Conservation (phyloP, 192 early-diverging fungal species). For the Rhizophlyctis rosea region DNA sequence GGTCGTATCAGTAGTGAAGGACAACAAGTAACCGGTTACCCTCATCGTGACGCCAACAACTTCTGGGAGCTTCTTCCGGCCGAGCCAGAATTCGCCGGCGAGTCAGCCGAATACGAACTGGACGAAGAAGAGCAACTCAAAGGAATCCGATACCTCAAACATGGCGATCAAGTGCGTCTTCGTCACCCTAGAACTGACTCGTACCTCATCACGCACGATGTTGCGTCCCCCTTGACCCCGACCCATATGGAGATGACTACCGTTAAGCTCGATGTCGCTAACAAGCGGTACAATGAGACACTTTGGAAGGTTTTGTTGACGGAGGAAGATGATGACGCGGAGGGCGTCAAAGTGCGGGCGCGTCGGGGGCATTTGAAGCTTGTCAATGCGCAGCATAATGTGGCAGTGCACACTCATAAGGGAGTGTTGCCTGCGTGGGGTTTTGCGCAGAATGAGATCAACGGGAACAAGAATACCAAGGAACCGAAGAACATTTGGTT, state of each 20-base stretch:
- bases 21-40: conserved; percentile 79
- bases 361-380: conserved; percentile 57
- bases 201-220: conserved; percentile 73
- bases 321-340: conserved; percentile 38
- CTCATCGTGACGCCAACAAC: conserved; percentile 84
- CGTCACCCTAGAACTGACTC: conserved; percentile 51
- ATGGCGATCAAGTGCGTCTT: conserved; percentile 63
- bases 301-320: conserved; percentile 45
- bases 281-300: conserved; percentile 52
- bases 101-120: too few relatives aligned
- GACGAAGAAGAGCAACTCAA: conserved; percentile 29
- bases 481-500: conserved; percentile 77
- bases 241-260: conserved; percentile 83
- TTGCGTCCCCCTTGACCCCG: conserved; percentile 67
- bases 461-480: conserved; percentile 82
- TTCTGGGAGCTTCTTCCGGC: conserved; percentile 68
- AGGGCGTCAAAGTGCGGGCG: conserved; percentile 26
- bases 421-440: conserved; percentile 83
- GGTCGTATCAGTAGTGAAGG: conserved; percentile 83
- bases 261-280: conserved; percentile 28
- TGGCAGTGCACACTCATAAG: conserved; percentile 73
- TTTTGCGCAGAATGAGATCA: conserved; percentile 82
- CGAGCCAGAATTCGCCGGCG: conserved; percentile 19
- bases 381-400: conserved; percentile 73
- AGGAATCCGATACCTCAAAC: conserved; percentile 47